Evolutionary conservation across 176 grass and related monocot genomes (phyloP).

Genomic region (Aegilops umbellulata): DNA sequence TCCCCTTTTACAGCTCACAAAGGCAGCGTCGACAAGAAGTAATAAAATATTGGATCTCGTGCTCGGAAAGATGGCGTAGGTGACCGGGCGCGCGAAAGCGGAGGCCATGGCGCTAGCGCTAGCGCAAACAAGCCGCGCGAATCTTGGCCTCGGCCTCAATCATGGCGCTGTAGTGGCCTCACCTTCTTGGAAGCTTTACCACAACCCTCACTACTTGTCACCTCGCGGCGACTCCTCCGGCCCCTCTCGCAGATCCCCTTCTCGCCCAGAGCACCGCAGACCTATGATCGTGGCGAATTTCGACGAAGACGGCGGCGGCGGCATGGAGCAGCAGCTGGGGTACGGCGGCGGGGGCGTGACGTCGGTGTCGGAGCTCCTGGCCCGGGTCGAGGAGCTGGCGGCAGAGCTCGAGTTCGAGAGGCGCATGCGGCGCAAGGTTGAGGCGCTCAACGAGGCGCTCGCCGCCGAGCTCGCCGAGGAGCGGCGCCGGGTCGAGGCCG

Average conservation of each 20-base stretch:
- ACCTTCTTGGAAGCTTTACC: constrained; percentile 63
- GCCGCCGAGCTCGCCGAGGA: constrained; percentile 31
- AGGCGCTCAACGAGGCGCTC: too few relatives aligned
- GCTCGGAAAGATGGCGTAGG: constrained; percentile 35
- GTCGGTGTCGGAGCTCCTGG: constrained; percentile 41
- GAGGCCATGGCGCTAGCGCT: constrained; percentile 25
- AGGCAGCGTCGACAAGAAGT: constrained; percentile 16
- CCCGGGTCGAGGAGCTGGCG: constrained; percentile 32
- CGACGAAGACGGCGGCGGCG: background rate
- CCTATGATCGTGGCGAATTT: constrained; percentile 40
- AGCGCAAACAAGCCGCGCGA: constrained; percentile 26
- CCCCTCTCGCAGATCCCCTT: background rate
- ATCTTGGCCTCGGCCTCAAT: constrained; percentile 31
- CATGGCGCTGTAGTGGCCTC: constrained; percentile 21
- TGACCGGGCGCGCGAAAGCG: background rate
- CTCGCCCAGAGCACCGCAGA: background rate
- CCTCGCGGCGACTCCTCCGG: background rate
- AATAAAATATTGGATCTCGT: constrained; percentile 36
- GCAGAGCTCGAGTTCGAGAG: constrained; percentile 66
- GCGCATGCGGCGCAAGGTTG: constrained; percentile 39
- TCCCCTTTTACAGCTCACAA: constrained; percentile 44
- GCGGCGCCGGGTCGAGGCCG: constrained; percentile 8
- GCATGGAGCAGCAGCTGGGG: background rate
- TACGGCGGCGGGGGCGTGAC: background rate
- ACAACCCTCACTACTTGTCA: constrained; percentile 44